These are phyloP conservation scores for Erythrophleum ivorense DNA, from an alignment of 331 rosid genomes.

Conservation along the genomic window DNA sequence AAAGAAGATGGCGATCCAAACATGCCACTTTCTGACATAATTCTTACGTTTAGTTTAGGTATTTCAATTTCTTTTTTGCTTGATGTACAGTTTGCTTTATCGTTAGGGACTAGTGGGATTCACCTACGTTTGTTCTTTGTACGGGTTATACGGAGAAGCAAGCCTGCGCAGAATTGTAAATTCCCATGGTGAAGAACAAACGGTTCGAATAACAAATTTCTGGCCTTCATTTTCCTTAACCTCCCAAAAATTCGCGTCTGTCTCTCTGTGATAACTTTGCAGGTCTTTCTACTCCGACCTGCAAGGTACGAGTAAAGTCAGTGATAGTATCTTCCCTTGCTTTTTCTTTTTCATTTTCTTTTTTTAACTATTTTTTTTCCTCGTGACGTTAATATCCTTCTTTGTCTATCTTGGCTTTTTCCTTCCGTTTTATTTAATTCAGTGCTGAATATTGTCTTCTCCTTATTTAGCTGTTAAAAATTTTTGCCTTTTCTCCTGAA, in stretches of 20 bases:
- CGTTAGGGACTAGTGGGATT: conserved; percentile 36
- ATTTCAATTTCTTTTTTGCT: conserved; percentile 39
- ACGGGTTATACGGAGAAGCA: conserved; percentile 33
- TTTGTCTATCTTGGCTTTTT: background rate
- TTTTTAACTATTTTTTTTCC: background rate
- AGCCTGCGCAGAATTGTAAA: conserved; percentile 49
- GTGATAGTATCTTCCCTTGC: conserved; percentile 29
- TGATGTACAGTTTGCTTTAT: conserved; percentile 47
- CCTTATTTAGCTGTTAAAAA: background rate
- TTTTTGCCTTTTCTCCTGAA: background rate
- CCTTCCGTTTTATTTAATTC: conserved; percentile 16
- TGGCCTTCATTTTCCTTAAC: conserved; percentile 17
- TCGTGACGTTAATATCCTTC: conserved; percentile 13
- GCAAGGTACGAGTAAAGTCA: conserved; percentile 44
- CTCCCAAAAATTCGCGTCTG: conserved; percentile 49
- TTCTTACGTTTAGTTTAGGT: conserved; percentile 43
- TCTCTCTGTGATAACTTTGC: conserved; percentile 45
- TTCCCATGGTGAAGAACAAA: conserved; percentile 44
- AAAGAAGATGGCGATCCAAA: conserved; percentile 29
- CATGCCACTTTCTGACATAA: conserved; percentile 40
- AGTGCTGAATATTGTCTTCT: conserved; percentile 4
- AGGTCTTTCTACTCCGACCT: conserved; percentile 33
- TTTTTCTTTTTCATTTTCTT: conserved; percentile 12
- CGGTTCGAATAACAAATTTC: conserved; percentile 28
- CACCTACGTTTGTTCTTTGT: conserved; percentile 50